Evolutionary conservation across 495 filamentous ascomycete genomes (phyloP), one percentile per base, ranked within the genome.

Genomic region (Aspergillus biplanus): DNA sequence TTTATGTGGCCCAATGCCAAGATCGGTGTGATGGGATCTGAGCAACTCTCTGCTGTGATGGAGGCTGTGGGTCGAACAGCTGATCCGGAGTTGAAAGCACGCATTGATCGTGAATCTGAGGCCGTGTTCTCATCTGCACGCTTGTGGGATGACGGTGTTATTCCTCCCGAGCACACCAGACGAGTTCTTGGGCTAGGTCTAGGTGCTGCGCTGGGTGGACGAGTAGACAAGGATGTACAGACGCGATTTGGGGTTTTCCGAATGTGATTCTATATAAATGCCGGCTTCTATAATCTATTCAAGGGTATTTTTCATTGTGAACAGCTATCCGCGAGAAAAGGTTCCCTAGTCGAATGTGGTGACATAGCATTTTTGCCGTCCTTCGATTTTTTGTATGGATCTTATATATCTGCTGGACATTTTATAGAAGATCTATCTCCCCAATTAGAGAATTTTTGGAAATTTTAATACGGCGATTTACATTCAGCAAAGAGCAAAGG

Each of bases 1-100:
- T 99, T 92, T 87, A 96, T 95, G 87, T 99, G 95, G 95, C 96
- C 95, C 13, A 97, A 96, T 69, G 92, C 95, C 18, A 89, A 90
- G 67, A 94, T 97, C 63, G 91, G 90, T 7, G 95, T 99, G 60
- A 99, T 99, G 95, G 95, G 95, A 42, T 85, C 89, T 18, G 93
- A 97, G 80, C 95, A 99, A 78, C 82, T 99, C 15, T 90, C 88
- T 3, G 84, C 89, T 5, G 95, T 99, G 39, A 99, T 99, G 95
- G 89, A 92, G 77, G 89, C 93, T 3, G 96, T 99, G 0, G 93
- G 95, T 7, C 90, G 91, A 73, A 84, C 82, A 15, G 90, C 86
- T 1, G 94, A 98, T 73, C 89, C 91, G 1, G 88, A 88, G 58
- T 78, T 99, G 55, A 92, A 89, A 75, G 85, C 83, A 12, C 78